Evolutionary conservation across 495 filamentous ascomycete genomes (phyloP), one percentile per base, ranked within the genome.

Genomic region (Tuber calosporum): DNA sequence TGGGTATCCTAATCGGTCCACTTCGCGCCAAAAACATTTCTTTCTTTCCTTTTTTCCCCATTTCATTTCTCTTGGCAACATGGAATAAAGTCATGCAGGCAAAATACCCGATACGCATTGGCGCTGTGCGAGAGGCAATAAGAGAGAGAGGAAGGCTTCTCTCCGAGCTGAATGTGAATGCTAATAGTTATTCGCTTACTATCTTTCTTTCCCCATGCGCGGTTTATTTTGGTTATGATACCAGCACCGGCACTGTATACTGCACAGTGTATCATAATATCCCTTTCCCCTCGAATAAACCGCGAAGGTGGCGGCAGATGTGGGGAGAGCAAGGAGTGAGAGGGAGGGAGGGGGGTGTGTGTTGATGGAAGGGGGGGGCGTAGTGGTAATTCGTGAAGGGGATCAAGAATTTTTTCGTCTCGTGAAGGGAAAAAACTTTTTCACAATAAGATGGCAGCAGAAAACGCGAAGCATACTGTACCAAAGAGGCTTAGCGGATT

Each of bases 11-110:
- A 71, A 70, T 77, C 76, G 53, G 74, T 72, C 73, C 69, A 74
- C 69, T 69, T 74, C 34, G 71, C 75, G 76, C 76, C 74, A 39
- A 70, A 78, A 78, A 77, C 40, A 43, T 67, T 58, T 62, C n/a
- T 13, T 58, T 58, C 3, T 58, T 58, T 58, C 48, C 8, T 53
- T 58, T 58, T 58, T 58, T 26, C 9, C 1, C 39, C 39, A 62
- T 62, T 62, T 26, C 53, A 62, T 62, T 30, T 17, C 26, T 7
- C 53, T 62, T 62, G 53, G 53, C 26, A 30, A 30, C 11, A 30
- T 17, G n/a, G 53, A 30, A 6, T 7, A 30, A 30, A 30, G n/a
- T 30, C 53, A 62, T 62, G n/a, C 15, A 30, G 26, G 53, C 53
- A n/a, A 30, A 30, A 62, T 62, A 62, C 53, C 53, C 53, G 53